Conservation (phyloP, 345 rosid genomes). For the Eucalyptus sp. region DNA sequence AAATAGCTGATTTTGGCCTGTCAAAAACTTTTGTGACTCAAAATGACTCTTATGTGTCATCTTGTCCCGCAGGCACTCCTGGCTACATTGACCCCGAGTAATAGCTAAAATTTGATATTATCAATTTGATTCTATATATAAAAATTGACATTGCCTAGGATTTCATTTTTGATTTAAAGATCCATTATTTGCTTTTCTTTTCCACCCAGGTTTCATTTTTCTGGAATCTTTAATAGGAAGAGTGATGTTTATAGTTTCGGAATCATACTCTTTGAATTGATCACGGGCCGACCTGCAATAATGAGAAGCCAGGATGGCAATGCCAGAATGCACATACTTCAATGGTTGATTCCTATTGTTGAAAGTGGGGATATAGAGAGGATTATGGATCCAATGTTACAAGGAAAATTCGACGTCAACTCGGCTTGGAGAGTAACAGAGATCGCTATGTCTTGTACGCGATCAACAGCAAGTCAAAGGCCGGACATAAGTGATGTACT, state of each 20-base stretch:
- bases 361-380: slow-evolving; percentile 25
- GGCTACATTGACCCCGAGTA: slow-evolving; percentile 42
- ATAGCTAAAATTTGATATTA: not conserved
- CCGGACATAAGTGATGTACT: slow-evolving; percentile 24
- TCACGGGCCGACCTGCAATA: slow-evolving; percentile 29
- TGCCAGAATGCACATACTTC: slow-evolving; percentile 6
- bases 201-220: not conserved
- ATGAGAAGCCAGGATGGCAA: slow-evolving; percentile 5
- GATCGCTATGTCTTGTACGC: slow-evolving; percentile 24
- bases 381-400: slow-evolving; percentile 25
- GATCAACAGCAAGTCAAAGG: slow-evolving; percentile 9
- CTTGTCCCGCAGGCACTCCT: slow-evolving; percentile 26
- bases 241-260: slow-evolving; percentile 50
- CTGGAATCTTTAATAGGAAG: slow-evolving; percentile 14
- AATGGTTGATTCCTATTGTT: slow-evolving; percentile 20
- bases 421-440: slow-evolving; percentile 30
- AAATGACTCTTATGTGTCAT: slow-evolving; percentile 14
- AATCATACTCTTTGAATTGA: slow-evolving; percentile 29
- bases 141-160: not conserved
- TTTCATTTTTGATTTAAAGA: not conserved
- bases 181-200: not conserved
- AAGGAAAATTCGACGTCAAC: slow-evolving; percentile 10
- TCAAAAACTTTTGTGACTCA: slow-evolving; percentile 20
- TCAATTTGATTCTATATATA: not conserved
- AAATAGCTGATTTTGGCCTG: slow-evolving; percentile 39